A percentile compares a stretch with the other conserved stretches of the same genome.
phyloP scores from a whole-genome alignment of 1,284 basidiomycete genomes.

The Cutaneotrichosporon cavernicola region DNA sequence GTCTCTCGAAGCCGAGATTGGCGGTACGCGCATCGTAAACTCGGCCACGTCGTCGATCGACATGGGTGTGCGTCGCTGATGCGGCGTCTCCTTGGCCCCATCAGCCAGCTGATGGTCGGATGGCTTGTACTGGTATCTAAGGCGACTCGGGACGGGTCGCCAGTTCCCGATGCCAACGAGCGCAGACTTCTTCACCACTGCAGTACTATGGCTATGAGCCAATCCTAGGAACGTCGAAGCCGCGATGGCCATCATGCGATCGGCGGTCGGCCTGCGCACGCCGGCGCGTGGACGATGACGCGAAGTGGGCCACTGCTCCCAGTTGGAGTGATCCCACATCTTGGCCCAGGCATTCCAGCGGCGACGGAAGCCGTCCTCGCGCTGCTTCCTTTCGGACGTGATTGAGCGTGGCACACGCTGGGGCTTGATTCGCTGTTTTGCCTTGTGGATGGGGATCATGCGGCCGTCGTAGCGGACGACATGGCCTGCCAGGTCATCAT shows the following conservation, averaged over 20 bases:
- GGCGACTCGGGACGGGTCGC: neutral
- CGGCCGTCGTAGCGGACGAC: neutral
- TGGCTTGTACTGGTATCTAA: neutral
- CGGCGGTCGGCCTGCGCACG: neutral
- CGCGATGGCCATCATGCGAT: neutral
- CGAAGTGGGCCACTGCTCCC: neutral
- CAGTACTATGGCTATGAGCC: neutral
- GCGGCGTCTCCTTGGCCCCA: neutral
- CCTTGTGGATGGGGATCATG: neutral
- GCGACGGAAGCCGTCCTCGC: neutral
- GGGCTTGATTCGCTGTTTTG: neutral
- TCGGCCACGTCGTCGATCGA: no score
- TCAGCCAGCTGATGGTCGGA: neutral
- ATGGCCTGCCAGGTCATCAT: neutral
- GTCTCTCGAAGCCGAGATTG: no score
- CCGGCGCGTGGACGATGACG: neutral
- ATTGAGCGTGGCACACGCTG: neutral
- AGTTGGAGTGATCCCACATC: neutral
- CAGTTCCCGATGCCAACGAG: neutral
- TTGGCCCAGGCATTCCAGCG: neutral
- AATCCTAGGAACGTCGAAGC: neutral
- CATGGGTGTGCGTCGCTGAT: neutral
- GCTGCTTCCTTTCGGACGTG: neutral
- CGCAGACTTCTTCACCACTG: neutral
- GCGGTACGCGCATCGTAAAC: no score